Base-by-base conservation (phyloP, 352 stramenopile species). In the Globisporangium barbulae region DNA sequence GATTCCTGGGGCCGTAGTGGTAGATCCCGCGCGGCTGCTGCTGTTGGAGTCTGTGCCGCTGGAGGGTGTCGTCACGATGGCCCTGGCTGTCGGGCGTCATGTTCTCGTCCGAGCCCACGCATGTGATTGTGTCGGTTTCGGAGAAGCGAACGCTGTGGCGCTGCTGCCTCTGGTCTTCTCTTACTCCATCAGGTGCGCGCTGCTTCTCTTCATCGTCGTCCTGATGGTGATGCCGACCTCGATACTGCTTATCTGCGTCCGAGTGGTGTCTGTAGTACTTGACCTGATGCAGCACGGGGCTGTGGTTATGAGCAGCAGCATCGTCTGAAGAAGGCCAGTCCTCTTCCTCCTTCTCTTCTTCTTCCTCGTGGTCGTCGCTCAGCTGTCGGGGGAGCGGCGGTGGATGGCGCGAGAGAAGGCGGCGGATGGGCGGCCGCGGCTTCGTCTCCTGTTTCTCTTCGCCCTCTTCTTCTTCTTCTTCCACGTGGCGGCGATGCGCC, bases 61-160 rank as follows among this genome's bases (percentile, higher is more conserved):
- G 63, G 49, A 61, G 62, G 39, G 59, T 72, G 22, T 61, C 55
- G 8, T 53, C 59, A 7, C 61, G 61, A 10, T 58, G 44, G 41
- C 66, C 66, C 45, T 72, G 61, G 37, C 67, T 67, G n/a, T 71
- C 72, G 31, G 71, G 50, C 9, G 64, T 67, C 37, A 48, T 61
- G 52, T 69, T 78, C 10, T 67, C 71, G 13, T 75, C 71, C 53
- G 62, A 68, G 13, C 70, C 68, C 1, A 56, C 64, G 57, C 65
- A 69, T 17, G 71, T 66, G 10, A 71, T 21, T 2, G 61, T 63
- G 21, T 76, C 66, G 1, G 54, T 52, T 17, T 70, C 56, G 6
- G 63, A 68, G 15, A 64, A 60, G 19, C 52, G 55, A 17, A 62
- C 37, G 22, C 13, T 70, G 56, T 31, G 57, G 22, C 30, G 35